Evolutionary conservation across 2,329 filamentous ascomycete species (phyloP).

Genomic region (Fusarium agapanthi): DNA sequence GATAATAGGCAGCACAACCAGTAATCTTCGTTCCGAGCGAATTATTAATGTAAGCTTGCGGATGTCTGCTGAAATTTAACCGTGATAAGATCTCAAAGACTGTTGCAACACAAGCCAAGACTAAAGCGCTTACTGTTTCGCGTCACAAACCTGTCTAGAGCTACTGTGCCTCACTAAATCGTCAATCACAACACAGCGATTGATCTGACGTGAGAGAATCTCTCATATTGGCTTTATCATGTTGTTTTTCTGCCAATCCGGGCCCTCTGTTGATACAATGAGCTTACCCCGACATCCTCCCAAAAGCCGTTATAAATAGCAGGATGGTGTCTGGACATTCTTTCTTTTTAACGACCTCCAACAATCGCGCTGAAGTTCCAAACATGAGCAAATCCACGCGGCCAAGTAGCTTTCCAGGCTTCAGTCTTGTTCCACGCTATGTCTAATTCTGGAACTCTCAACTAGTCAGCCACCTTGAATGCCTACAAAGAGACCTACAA

Average conservation of each 20-base stretch:
- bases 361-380: not conserved
- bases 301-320: not conserved
- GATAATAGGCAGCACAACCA: not conserved
- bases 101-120: not conserved
- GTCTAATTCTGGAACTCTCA: conserved; percentile 1
- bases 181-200: not conserved
- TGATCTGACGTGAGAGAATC: not conserved
- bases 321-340: accelerated
- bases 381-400: not conserved
- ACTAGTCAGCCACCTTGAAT: not conserved
- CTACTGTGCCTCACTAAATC: not conserved
- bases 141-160: too few relatives aligned
- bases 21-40: not conserved
- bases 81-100: not conserved
- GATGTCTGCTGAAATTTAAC: accelerated
- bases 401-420: not conserved
- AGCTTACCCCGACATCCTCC: not conserved
- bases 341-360: too few relatives aligned
- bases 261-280: not conserved
- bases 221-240: not conserved
- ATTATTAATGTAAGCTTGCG: accelerated
- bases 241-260: not conserved
- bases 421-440: not conserved
- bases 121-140: not conserved
- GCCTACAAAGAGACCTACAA: not conserved